Conservation (phyloP, 805 yeast species). For the Candida ponderosae region DNA sequence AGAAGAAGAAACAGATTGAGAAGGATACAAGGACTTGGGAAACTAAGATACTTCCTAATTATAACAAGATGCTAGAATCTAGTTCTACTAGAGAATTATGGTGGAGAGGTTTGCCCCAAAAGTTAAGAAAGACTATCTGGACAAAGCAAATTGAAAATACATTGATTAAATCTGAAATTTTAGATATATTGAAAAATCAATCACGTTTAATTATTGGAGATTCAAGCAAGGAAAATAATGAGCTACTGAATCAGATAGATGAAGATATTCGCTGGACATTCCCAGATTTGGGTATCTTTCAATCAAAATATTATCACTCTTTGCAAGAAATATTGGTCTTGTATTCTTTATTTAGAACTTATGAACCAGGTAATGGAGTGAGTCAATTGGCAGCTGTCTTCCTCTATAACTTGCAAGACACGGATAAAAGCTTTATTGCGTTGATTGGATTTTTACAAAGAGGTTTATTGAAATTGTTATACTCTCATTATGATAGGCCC, state of each 20-base stretch:
- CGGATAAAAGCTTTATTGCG: slow-evolving; percentile 29
- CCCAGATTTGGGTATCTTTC: slow-evolving; percentile 32
- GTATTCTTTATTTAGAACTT: slow-evolving; percentile 23
- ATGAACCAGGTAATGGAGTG: slow-evolving; percentile 25
- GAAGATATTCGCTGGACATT: slow-evolving; percentile 22
- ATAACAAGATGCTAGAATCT: slow-evolving; percentile 23
- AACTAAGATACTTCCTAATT: slow-evolving; percentile 28
- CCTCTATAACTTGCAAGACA: slow-evolving; percentile 26
- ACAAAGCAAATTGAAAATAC: slow-evolving; percentile 31
- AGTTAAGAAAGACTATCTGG: slow-evolving; percentile 45
- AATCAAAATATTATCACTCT: slow-evolving; percentile 23
- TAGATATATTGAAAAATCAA: slow-evolving; percentile 2
- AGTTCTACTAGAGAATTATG: slow-evolving; percentile 43
- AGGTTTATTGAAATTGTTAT: slow-evolving; percentile 24
- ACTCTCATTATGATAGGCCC: slow-evolving; percentile 19
- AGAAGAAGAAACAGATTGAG: slow-evolving; percentile 24
- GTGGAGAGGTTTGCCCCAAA: slow-evolving; percentile 53
- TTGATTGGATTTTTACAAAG: slow-evolving; percentile 31
- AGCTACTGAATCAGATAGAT: slow-evolving; percentile 4
- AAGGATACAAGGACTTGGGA: slow-evolving; percentile 36
- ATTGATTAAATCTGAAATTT: slow-evolving; percentile 9
- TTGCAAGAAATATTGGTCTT: slow-evolving; percentile 24
- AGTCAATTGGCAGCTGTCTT: slow-evolving; percentile 33
- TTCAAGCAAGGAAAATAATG: neutral
- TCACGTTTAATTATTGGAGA: slow-evolving; percentile 3